Conservation (phyloP, 2,329 filamentous ascomycete genomes). For the Whalleya microplaca region DNA sequence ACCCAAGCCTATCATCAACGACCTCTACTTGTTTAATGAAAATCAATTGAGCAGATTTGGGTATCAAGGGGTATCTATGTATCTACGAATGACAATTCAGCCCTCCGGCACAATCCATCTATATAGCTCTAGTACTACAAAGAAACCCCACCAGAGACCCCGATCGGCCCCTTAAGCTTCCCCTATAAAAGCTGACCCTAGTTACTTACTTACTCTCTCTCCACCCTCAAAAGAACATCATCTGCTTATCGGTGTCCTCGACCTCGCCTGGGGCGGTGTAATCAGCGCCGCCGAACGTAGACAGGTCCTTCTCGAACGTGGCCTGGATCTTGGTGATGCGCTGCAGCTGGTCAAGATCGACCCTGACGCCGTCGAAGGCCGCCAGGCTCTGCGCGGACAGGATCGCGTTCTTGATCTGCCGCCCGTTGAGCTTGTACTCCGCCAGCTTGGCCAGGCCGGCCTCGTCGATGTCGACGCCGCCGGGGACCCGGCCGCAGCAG, state of each 20-base stretch:
- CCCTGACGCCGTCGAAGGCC: constrained; percentile 32
- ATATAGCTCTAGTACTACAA: too few species aligned
- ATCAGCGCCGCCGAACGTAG: constrained; percentile 18
- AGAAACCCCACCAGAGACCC: too few species aligned
- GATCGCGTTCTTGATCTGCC: constrained; percentile 41
- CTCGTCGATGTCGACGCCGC: constrained; percentile 27
- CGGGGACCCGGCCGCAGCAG: constrained; percentile 31
- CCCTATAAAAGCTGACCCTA: too few species aligned
- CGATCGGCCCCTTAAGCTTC: too few species aligned
- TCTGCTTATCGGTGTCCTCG: constrained; percentile 11
- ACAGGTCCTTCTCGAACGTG: constrained; percentile 36
- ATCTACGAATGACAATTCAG: too few species aligned
- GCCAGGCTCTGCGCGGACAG: constrained; percentile 39
- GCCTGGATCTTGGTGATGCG: constrained; percentile 38
- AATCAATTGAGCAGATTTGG: too few species aligned
- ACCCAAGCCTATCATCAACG: too few species aligned
- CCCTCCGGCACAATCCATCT: too few species aligned
- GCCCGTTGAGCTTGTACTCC: constrained; percentile 34
- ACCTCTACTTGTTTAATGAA: too few species aligned
- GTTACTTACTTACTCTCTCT: too few species aligned
- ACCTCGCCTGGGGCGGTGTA: constrained; percentile 24
- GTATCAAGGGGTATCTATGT: too few species aligned
- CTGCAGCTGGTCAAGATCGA: constrained; percentile 35
- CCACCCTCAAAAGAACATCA: constrained; percentile 20
- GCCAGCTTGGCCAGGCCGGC: constrained; percentile 23